Base-by-base conservation (phyloP, 495 filamentous ascomycete species). In the Trichoderma reesei region DNA sequence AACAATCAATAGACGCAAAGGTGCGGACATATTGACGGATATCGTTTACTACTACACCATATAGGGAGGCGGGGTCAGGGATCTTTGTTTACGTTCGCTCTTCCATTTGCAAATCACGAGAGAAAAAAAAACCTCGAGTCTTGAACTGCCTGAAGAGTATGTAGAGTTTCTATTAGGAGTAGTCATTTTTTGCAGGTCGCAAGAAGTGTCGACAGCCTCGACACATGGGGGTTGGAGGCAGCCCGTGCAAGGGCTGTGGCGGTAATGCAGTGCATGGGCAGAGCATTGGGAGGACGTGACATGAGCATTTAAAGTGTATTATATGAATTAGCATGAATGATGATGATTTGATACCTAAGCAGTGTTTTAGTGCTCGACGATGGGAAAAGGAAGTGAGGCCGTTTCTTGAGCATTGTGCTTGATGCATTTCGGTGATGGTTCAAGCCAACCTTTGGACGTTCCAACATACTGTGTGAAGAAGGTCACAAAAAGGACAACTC, bases 241-340 rank as follows among this genome's bases (percentile, higher is more conserved):
- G 51, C 51, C 51, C 26, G 31, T 14, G 51, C 1, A 33, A 16
- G 26, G 11, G 51, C 51, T 31, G 51, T 16, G 51, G 51, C 34
- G 51, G 51, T 56, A 56, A 56, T 56, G 51, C 51, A 33, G 14
- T 33, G 51, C 9, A 56, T 31, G 51, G 26, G 51, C 20, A 3
- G 8, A 36, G 26, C 20, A 36, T 56, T 14, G 51, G 42, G 42
- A 46, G n/a, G n/a, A 46, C 11, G n/a, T 46, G n/a, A 16, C 42
- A 46, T 46, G 26, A 34, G 51, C 51, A 56, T 56, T 34, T 34
- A 56, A 56, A 14, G 51, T 56, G 51, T 56, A 56, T 34, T 56
- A 56, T 56, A 56, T 56, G 26, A 56, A 56, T 10, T 11, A 33
- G 31, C 51, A 56, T 56, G 51, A 56, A 56, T 56, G 20, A 56